Evolutionary conservation across 148 eudicot species (phyloP), one percentile per base, ranked within the genome.

Genomic region (Tetragonia tetragonoides): DNA sequence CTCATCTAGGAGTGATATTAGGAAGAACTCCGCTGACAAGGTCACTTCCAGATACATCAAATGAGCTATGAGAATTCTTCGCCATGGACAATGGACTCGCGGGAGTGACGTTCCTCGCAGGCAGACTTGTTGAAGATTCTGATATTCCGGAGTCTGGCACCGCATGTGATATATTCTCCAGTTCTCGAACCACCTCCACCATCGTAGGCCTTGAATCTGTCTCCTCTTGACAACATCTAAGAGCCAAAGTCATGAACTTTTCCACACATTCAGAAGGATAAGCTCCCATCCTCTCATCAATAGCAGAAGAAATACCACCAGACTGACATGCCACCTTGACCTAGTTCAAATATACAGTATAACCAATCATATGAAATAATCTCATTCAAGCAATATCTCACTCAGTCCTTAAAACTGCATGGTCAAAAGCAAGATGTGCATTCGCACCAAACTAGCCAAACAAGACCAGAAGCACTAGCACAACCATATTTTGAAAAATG

Each of bases 1-100:
- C 85, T 67, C 89, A 89, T 66, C 79, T 83, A 62, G 84, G 71
- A 51, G 86, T 66, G 12, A 68, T 42, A 66, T 83, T 78, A 54
- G 49, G 63, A 10, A 54, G 38, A 49, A 70, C 74, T 47, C 74
- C 57, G 47, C 57, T 46, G 4, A 46, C 39, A 46, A 70, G 74
- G 47, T 51, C 74, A 23, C 60, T 46, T 37, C 74, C 74, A 10
- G 57, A 70, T 5, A 70, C 74, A 70, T 68, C 53, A 18, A 23
- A 68, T 12, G 71, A 70, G 57, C 23, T 3, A 21, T 34, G 20
- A 68, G 53, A 28, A 42, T 68, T 68, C 8, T 20, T 42, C 24
- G 41, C 3, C 18, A 11, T 20, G 71, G 15, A 40, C 41, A 46
- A 68, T 8, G 71, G 15, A 68, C 34, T 28, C 34, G 34, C 34